Conservation (phyloP, 148 eudicot genomes). For the Salicornia ramosissima region DNA sequence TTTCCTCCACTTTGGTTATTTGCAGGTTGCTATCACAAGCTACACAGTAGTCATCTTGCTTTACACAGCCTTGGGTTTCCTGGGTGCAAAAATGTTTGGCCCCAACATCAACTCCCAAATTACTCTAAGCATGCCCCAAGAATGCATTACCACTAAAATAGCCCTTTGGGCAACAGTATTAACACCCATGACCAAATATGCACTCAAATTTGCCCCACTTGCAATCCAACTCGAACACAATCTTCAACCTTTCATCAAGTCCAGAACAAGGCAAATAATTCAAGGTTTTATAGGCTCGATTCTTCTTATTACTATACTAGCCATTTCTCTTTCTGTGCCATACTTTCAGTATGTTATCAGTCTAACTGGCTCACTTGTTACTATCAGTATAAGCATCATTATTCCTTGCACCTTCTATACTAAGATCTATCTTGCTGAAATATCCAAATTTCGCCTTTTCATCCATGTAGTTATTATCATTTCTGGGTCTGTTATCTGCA, state of each 20-base stretch:
- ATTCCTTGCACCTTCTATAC: constrained; percentile 59
- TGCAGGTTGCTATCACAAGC: constrained; percentile 64
- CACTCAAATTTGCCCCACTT: constrained; percentile 63
- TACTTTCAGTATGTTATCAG: constrained; percentile 66
- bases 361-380: constrained; percentile 75
- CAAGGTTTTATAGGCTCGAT: constrained; percentile 55
- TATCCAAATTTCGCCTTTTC: constrained; percentile 33
- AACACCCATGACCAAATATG: constrained; percentile 82
- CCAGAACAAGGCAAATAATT: constrained; percentile 42
- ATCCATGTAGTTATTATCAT: constrained; percentile 35
- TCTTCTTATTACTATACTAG: constrained; percentile 44
- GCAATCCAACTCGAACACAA: constrained; percentile 55
- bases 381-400: constrained; percentile 50
- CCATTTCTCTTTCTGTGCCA: constrained; percentile 62
- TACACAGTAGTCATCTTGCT: constrained; percentile 49
- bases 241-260: constrained; percentile 40
- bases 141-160: constrained; percentile 45
- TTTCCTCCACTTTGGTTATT: background rate
- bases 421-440: constrained; percentile 43
- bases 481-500: constrained; percentile 40
- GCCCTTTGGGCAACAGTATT: constrained; percentile 81
- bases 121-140: constrained; percentile 76
- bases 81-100: constrained; percentile 72
- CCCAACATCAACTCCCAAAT: constrained; percentile 55
- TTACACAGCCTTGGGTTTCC: constrained; percentile 57